Conservation (phyloP, 345 rosid species). For the Trapa bicornis region DNA sequence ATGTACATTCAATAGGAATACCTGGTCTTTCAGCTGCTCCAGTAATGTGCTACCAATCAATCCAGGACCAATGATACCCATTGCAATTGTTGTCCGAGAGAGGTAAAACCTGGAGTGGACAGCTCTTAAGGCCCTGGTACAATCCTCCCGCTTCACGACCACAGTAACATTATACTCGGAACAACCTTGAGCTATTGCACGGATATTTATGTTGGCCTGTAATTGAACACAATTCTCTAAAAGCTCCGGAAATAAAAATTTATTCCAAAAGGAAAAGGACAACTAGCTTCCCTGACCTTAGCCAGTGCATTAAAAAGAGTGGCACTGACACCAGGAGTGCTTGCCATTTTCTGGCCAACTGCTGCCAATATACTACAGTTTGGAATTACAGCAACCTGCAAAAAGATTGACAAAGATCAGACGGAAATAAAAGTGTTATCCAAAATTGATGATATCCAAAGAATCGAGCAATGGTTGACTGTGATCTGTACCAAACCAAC, state of each 20-base stretch:
- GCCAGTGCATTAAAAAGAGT: slow-evolving; percentile 92
- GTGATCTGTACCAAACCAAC: background rate
- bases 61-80: slow-evolving; percentile 97
- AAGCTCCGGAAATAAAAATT: background rate
- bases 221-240: slow-evolving; percentile 6
- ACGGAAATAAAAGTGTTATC: background rate
- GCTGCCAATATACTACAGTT: slow-evolving; percentile 94
- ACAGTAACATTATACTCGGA: slow-evolving; percentile 94
- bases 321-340: slow-evolving; percentile 96
- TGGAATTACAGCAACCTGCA: slow-evolving; percentile 69
- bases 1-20: slow-evolving; percentile 11
- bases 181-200: slow-evolving; percentile 99
- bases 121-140: slow-evolving; percentile 85
- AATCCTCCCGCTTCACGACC: slow-evolving; percentile 83
- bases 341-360: slow-evolving; percentile 99
- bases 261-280: background rate
- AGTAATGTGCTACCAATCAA: slow-evolving; percentile 87
- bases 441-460: slow-evolving; percentile 3
- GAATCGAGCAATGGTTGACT: background rate
- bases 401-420: slow-evolving; percentile 5
- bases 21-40: slow-evolving; percentile 96
- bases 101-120: slow-evolving; percentile 95
- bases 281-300: slow-evolving; percentile 38
- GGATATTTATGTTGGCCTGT: slow-evolving; percentile 92
- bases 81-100: slow-evolving; percentile 80